A percentile compares a stretch with the other conserved stretches of the same genome.
phyloP scores from a whole-genome alignment of 1,284 basidiomycete species.

The Heliocybe sulcata region DNA sequence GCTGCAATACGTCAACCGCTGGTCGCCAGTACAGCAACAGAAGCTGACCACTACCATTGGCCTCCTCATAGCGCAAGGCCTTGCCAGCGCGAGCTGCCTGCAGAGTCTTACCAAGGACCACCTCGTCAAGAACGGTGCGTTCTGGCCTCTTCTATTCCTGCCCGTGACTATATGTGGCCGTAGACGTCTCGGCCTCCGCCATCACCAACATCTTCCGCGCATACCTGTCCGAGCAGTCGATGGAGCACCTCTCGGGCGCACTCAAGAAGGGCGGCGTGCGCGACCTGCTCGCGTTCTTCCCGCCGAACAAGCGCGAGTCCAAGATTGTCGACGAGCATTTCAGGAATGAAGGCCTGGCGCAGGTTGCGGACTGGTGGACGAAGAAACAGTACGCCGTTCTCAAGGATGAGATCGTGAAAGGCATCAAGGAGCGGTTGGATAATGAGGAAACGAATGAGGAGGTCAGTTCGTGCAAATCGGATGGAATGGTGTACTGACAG shows the following conservation, averaged over 20 bases:
- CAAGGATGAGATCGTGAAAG: slow-evolving; percentile 11
- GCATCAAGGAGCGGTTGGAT: slow-evolving; percentile 27
- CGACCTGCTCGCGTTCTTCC: slow-evolving; percentile 86
- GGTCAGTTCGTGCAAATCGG: too few relatives aligned
- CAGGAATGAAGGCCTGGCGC: slow-evolving; percentile 67
- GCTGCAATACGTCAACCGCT: slow-evolving; percentile 86
- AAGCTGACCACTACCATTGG: slow-evolving; percentile 82
- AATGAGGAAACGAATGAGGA: slow-evolving; percentile 57
- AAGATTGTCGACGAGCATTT: slow-evolving; percentile 81
- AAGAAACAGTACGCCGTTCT: slow-evolving; percentile 76
- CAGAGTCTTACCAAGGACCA: slow-evolving; percentile 88
- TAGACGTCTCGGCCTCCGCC: slow-evolving; percentile 73
- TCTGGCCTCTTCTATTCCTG: neutral
- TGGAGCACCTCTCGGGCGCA: slow-evolving; percentile 76
- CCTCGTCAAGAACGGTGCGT: slow-evolving; percentile 84
- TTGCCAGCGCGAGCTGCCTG: slow-evolving; percentile 73
- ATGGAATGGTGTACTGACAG: too few relatives aligned
- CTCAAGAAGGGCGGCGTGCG: slow-evolving; percentile 83
- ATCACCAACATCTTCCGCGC: slow-evolving; percentile 77
- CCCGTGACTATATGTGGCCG: neutral
- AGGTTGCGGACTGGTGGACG: slow-evolving; percentile 87
- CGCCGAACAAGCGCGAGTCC: slow-evolving; percentile 69
- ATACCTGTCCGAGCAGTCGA: slow-evolving; percentile 73
- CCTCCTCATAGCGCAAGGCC: slow-evolving; percentile 76
- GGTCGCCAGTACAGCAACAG: slow-evolving; percentile 68